Percentiles rank a stretch among this genome's conserved stretches.
Evolutionary conservation across 768 basidiomycete species (phyloP).

Genomic region (Boletus rubroflammeus): DNA sequence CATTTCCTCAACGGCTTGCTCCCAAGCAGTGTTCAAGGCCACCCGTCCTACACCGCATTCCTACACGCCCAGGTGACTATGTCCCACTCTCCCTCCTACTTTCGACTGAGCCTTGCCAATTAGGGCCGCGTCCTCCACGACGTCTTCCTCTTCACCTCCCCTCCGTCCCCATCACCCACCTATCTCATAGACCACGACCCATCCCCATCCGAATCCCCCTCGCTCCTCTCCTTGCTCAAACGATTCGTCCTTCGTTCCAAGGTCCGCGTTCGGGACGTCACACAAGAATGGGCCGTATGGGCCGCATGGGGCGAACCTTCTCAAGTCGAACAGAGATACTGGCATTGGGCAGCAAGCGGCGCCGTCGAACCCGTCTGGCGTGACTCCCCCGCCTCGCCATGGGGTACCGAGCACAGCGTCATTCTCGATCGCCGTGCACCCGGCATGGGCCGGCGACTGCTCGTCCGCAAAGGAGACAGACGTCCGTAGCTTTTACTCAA

Average conservation of each 20-base stretch:
- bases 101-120: background rate
- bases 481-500: constrained; percentile 52
- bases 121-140: constrained; percentile 91
- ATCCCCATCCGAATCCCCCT: constrained; percentile 52
- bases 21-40: constrained; percentile 46
- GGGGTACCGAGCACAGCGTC: constrained; percentile 53
- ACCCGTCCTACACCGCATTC: constrained; percentile 66
- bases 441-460: constrained; percentile 74
- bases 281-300: constrained; percentile 78
- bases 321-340: constrained; percentile 40
- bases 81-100: background rate
- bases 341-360: constrained; percentile 65
- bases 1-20: constrained; percentile 81
- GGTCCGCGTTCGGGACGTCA: constrained; percentile 76
- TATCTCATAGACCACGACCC: constrained; percentile 75
- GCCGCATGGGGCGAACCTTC: constrained; percentile 63
- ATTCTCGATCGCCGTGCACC: constrained; percentile 65
- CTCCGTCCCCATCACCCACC: constrained; percentile 42
- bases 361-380: constrained; percentile 77
- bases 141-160: constrained; percentile 73
- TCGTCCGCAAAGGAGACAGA: constrained; percentile 64
- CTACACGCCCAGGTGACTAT: constrained; percentile 71
- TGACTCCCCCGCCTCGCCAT: constrained; percentile 45
- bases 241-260: constrained; percentile 86
- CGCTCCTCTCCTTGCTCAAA: constrained; percentile 71